phyloP scores from a whole-genome alignment of 2,329 filamentous ascomycete species.

The Catunica adiposa region DNA sequence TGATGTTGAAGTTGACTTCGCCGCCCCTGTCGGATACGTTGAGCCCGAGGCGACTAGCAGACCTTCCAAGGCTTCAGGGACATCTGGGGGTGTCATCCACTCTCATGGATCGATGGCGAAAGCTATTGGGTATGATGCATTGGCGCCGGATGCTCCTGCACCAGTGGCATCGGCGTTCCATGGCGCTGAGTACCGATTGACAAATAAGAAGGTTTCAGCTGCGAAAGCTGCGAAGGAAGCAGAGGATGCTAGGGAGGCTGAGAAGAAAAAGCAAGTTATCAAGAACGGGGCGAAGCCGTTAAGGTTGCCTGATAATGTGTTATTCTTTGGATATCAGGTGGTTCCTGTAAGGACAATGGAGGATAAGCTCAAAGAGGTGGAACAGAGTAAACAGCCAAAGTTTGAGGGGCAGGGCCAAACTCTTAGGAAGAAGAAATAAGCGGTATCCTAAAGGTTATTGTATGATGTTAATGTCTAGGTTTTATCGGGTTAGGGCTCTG shows the following conservation, averaged over 20 bases:
- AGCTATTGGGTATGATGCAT: constrained; percentile 88
- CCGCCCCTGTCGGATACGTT: constrained; percentile 81
- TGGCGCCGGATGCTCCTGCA: constrained; percentile 59
- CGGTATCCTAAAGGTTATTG: not conserved
- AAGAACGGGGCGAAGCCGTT: constrained; percentile 54
- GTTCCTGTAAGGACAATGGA: constrained; percentile 71
- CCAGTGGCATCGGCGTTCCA: constrained; percentile 63
- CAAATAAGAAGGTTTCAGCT: constrained; percentile 52
- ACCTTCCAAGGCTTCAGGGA: constrained; percentile 44
- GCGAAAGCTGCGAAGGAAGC: constrained; percentile 46
- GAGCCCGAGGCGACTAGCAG: constrained; percentile 50
- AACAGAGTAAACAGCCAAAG: constrained; percentile 47
- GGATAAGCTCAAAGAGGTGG: constrained; percentile 49
- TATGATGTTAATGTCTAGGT: not conserved
- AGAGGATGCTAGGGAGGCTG: not conserved
- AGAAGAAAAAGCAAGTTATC: not conserved
- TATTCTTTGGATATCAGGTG: constrained; percentile 93
- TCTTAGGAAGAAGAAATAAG: constrained; percentile 51
- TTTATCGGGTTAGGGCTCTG: not conserved
- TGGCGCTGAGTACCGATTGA: constrained; percentile 62
- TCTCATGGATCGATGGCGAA: constrained; percentile 89
- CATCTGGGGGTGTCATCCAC: constrained; percentile 60
- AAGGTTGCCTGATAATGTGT: constrained; percentile 67
- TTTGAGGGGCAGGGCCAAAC: constrained; percentile 80
- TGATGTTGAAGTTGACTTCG: constrained; percentile 91